A percentile compares a stretch with the other conserved stretches of the same genome.
phyloP scores from a whole-genome alignment of 2,329 filamentous ascomycete genomes.

The Botrytis porri region DNA sequence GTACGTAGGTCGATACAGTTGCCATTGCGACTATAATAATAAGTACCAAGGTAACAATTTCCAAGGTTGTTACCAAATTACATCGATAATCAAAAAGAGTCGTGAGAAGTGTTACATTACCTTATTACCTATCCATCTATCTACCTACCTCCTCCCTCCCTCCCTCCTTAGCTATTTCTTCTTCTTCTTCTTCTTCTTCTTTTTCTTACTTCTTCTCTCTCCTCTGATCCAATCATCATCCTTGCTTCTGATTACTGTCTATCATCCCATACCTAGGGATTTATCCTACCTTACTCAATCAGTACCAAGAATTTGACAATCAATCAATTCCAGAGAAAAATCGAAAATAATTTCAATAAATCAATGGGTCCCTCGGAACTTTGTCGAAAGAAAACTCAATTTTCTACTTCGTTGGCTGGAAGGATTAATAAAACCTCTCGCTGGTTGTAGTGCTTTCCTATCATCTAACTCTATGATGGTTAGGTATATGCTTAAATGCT shows the following conservation, averaged over 20 bases:
- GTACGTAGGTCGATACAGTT: too few species aligned
- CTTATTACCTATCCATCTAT: not conserved
- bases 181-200: too few species aligned
- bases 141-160: not conserved
- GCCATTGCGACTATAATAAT: too few species aligned
- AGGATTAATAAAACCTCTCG: not conserved
- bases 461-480: slow-evolving; percentile 12
- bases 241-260: not conserved
- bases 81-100: not conserved
- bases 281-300: not conserved
- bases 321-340: not conserved
- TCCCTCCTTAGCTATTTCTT: too few species aligned
- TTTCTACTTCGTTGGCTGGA: not conserved
- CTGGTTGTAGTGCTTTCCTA: not conserved
- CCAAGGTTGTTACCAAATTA: not conserved
- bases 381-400: not conserved
- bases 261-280: not conserved
- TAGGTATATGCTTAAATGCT: not conserved
- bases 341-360: not conserved
- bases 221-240: not conserved
- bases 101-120: not conserved
- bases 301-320: not conserved
- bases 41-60: not conserved
- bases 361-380: not conserved
- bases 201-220: not conserved